These are phyloP conservation scores for Torulaspora indica DNA, from an alignment of 805 yeast species.

Conservation along the genomic window DNA sequence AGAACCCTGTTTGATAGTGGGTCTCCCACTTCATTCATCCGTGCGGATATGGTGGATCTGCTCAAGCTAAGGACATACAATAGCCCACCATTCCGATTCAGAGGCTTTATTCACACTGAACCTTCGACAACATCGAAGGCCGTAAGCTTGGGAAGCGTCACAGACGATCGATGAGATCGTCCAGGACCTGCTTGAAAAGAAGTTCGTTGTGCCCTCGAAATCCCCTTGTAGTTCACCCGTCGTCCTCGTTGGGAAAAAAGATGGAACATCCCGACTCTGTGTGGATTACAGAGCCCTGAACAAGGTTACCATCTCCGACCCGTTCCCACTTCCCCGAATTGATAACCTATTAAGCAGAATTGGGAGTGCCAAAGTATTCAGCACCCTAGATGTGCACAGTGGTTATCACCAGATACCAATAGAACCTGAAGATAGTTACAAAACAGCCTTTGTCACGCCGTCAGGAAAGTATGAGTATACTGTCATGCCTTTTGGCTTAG, in stretches of 20 bases:
- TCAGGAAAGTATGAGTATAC: slow-evolving; percentile 14
- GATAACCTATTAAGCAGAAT: background rate
- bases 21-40: too few species aligned
- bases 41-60: too few species aligned
- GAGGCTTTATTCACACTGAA: too few species aligned
- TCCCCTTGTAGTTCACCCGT: slow-evolving; percentile 17
- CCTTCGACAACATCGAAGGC: too few species aligned
- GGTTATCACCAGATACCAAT: slow-evolving; percentile 18
- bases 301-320: slow-evolving; percentile 10
- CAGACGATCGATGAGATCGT: slow-evolving; percentile 3
- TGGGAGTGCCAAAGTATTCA: background rate
- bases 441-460: slow-evolving; percentile 15
- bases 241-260: slow-evolving; percentile 15
- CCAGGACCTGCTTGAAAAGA: slow-evolving; percentile 11
- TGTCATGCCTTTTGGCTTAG: slow-evolving; percentile 22
- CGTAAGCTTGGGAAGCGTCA: too few species aligned
- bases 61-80: too few species aligned
- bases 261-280: slow-evolving; percentile 10
- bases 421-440: slow-evolving; percentile 6
- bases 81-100: too few species aligned
- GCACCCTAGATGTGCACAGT: background rate
- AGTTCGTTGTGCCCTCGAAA: slow-evolving; percentile 13
- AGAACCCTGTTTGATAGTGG: too few species aligned
- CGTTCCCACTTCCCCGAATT: slow-evolving; percentile 8
- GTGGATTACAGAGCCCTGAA: slow-evolving; percentile 14